Evolutionary conservation across 768 basidiomycete species (phyloP).

Genomic region (Kwoniella heveanensis): DNA sequence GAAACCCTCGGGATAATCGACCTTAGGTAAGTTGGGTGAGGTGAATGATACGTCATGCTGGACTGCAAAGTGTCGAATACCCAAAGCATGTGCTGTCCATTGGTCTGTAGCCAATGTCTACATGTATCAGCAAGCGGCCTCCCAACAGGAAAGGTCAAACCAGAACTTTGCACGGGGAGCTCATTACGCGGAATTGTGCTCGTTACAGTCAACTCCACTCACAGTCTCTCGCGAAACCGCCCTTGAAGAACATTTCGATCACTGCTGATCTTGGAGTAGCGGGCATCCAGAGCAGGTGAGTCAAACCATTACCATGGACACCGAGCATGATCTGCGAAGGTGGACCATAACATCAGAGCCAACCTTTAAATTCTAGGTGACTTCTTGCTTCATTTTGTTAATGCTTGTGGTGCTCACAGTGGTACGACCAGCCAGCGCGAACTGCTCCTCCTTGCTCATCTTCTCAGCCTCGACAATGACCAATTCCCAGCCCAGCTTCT

Average conservation of each 20-base stretch:
- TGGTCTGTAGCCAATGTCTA: slow-evolving; percentile 38
- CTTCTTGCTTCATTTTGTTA: too few species aligned
- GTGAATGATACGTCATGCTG: slow-evolving; percentile 49
- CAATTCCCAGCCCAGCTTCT: slow-evolving; percentile 70
- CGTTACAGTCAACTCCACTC: too few species aligned
- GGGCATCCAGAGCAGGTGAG: slow-evolving; percentile 89
- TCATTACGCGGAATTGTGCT: too few species aligned
- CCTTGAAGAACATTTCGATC: slow-evolving; percentile 86
- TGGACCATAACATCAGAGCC: not conserved
- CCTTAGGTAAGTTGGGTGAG: slow-evolving; percentile 45
- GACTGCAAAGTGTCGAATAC: slow-evolving; percentile 53
- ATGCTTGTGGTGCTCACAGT: slow-evolving; percentile 53
- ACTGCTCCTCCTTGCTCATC: slow-evolving; percentile 54
- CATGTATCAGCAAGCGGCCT: too few species aligned
- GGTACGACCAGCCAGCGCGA: slow-evolving; percentile 53
- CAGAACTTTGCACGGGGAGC: too few species aligned
- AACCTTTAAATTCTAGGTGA: too few species aligned
- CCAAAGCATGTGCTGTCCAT: slow-evolving; percentile 55
- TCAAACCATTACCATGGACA: slow-evolving; percentile 89
- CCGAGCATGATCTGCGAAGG: slow-evolving; percentile 81
- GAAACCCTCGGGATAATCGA: slow-evolving; percentile 55
- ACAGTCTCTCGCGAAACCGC: slow-evolving; percentile 83
- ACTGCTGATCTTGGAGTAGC: slow-evolving; percentile 78
- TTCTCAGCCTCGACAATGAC: slow-evolving; percentile 55
- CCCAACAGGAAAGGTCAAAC: too few species aligned